A percentile compares a stretch with the other conserved stretches of the same genome.
phyloP scores from a whole-genome alignment of 768 basidiomycete species.

The Trametopsis cervina region DNA sequence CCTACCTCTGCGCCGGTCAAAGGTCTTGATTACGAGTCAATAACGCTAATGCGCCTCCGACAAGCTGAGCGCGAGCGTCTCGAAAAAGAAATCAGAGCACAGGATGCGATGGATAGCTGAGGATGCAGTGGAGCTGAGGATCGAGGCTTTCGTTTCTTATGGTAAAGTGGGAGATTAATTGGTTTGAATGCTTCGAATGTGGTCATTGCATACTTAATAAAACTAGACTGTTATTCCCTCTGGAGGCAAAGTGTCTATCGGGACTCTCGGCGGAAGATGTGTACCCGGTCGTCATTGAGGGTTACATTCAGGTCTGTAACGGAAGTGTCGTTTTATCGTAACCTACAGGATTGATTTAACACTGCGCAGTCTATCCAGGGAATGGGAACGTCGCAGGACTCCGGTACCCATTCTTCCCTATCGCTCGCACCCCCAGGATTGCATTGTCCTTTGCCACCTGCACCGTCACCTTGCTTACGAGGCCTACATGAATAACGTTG shows the following conservation, averaged over 20 bases:
- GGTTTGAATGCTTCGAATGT: not conserved
- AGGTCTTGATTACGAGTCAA: constrained; percentile 68
- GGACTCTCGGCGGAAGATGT: too few species aligned
- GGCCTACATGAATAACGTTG: constrained; percentile 41
- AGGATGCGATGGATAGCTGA: constrained; percentile 44
- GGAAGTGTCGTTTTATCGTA: too few species aligned
- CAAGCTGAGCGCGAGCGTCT: constrained; percentile 75
- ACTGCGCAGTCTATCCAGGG: constrained; percentile 13
- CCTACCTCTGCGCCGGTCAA: constrained; percentile 17
- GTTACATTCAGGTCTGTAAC: too few species aligned
- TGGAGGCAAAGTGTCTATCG: too few species aligned
- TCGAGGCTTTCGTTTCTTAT: not conserved
- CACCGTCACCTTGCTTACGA: constrained; percentile 34
- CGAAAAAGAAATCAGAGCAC: constrained; percentile 70
- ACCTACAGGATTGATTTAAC: not conserved
- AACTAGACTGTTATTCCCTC: not conserved
- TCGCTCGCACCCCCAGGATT: constrained; percentile 39
- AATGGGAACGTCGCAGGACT: constrained; percentile 40
- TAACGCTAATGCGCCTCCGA: constrained; percentile 74
- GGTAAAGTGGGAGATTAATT: not conserved
- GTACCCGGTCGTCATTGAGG: too few species aligned
- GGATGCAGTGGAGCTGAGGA: not conserved
- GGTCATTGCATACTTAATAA: not conserved
- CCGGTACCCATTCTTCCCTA: constrained; percentile 44
- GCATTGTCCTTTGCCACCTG: constrained; percentile 45